Evolutionary conservation across 306 rosid species (phyloP).

Genomic region (Coriaria nepalensis): DNA sequence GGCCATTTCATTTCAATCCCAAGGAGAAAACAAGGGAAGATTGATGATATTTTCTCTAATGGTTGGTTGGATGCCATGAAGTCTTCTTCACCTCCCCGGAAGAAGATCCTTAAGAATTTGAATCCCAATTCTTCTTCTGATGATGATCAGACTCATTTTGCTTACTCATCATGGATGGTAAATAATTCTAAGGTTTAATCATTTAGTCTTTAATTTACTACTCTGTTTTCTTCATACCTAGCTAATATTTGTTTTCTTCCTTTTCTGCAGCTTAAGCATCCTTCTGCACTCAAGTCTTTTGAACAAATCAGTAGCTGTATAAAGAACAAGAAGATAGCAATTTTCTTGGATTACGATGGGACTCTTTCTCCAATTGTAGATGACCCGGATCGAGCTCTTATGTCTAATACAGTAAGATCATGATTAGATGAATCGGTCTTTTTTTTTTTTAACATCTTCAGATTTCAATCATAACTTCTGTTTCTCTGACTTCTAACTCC

Average conservation of each 20-base stretch:
- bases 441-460: no score
- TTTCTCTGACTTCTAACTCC: no score
- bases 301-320: constrained; percentile 39
- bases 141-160: constrained; percentile 28
- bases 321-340: constrained; percentile 55
- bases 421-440: no score
- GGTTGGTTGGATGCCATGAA: constrained; percentile 97
- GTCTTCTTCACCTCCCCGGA: constrained; percentile 84
- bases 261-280: constrained; percentile 47
- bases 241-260: background rate
- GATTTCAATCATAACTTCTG: no score
- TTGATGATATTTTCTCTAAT: constrained; percentile 73
- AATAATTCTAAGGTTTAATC: background rate
- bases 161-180: constrained; percentile 66
- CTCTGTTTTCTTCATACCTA: background rate
- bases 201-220: background rate
- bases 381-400: constrained; percentile 70
- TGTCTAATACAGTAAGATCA: constrained; percentile 48
- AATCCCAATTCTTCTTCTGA: constrained; percentile 33
- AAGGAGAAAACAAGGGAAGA: constrained; percentile 43
- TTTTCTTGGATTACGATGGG: constrained; percentile 89
- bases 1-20: constrained; percentile 36
- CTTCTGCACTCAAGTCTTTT: constrained; percentile 64
- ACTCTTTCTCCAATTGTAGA: constrained; percentile 92
- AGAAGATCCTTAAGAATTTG: constrained; percentile 46